Base-by-base conservation (phyloP, 345 rosid genomes). In the Triadica sebifera region DNA sequence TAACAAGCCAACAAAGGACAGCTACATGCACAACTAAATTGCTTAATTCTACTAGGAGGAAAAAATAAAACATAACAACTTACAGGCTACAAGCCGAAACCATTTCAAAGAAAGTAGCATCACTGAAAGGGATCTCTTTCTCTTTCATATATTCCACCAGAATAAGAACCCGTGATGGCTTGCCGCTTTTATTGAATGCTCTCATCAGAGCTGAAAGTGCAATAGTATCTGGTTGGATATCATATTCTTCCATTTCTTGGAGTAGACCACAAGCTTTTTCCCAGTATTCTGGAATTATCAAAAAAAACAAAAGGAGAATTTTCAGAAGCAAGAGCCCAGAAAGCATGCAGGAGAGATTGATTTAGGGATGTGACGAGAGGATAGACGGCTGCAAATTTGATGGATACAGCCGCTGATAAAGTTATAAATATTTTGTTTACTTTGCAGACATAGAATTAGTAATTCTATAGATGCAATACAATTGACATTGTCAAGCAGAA, bases 131-230 rank as follows among this genome's bases (percentile, higher is more conserved):
- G 61, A 92, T 78, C 38, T 85, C 83, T 79, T 79, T 90, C 73
- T 89, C 94, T 73, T 75, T 82, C 93, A 92, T 88, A 63, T 82
- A 79, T 62, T 88, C 88, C 65, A 87, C 90, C 62, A 92, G 78
- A 73, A 74, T 67, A 70, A 92, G 87, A 70, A 92, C 93, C 86
- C 89, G 87, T 22, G 92, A 85, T 1, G 95, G 89, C 62, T 83
- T 83, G 38, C 86, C 93, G 79, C 87, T 89, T 80, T 87, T 89
- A 79, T 92, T 94, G 74, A 90, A 92, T 80, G 95, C 91, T 86
- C 88, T 89, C 97, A 94, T 92, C 80, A 92, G 75, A 52, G 89
- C 94, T 16, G 97, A 88, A 77, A 88, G 89, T 25, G 92, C 97
- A 73, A 92, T 76, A 43, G 92, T 81, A 78, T 90, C 93, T 69